Conservation (phyloP, 2,329 filamentous ascomycete species). For the Teratosphaeria zuluensis region DNA sequence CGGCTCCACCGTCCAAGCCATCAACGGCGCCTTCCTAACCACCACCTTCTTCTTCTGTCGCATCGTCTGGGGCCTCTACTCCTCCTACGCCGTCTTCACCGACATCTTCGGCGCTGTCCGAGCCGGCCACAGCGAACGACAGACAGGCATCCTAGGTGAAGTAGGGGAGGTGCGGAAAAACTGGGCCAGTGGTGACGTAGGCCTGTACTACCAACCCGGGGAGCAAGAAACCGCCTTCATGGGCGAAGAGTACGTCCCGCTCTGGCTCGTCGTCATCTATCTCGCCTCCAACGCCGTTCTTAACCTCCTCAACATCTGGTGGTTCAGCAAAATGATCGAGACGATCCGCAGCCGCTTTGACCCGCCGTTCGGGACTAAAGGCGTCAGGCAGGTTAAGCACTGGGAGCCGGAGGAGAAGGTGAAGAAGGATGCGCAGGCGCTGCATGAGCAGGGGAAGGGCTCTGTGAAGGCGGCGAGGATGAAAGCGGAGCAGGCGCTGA, state of each 20-base stretch:
- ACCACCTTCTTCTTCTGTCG: slow-evolving; percentile 67
- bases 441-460: slow-evolving; percentile 7
- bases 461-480: slow-evolving; percentile 17
- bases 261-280: slow-evolving; percentile 62
- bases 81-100: slow-evolving; percentile 60
- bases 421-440: neutral
- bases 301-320: slow-evolving; percentile 71
- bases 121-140: slow-evolving; percentile 9
- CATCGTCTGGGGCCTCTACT: slow-evolving; percentile 63
- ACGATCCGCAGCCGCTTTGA: slow-evolving; percentile 69
- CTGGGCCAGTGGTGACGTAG: slow-evolving; percentile 5
- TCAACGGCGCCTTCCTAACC: slow-evolving; percentile 66
- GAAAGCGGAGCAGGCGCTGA: slow-evolving; percentile 13
- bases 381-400: slow-evolving; percentile 17
- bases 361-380: slow-evolving; percentile 41
- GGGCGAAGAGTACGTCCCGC: slow-evolving; percentile 40
- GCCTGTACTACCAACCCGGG: slow-evolving; percentile 9
- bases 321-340: slow-evolving; percentile 80
- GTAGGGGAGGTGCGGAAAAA: slow-evolving; percentile 15
- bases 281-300: slow-evolving; percentile 60
- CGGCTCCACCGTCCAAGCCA: slow-evolving; percentile 61
- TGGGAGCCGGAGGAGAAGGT: slow-evolving; percentile 14
- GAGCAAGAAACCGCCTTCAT: slow-evolving; percentile 19
- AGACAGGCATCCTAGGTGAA: slow-evolving; percentile 3
- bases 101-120: slow-evolving; percentile 23